Conservation (phyloP, 1,284 basidiomycete species). For the Sparassis latifolia region DNA sequence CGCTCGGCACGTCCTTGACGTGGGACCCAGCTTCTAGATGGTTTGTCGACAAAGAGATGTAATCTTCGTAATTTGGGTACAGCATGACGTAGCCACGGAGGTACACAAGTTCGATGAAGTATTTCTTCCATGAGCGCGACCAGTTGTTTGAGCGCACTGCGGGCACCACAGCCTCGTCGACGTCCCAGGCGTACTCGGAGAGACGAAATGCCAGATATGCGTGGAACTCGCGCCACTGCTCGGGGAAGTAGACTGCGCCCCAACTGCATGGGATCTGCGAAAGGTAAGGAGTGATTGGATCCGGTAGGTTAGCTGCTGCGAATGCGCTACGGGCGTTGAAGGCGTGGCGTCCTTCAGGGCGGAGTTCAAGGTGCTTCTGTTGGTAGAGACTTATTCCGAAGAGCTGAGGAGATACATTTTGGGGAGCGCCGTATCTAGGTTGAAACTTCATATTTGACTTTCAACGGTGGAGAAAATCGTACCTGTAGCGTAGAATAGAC, state of each 20-base stretch:
- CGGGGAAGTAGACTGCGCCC: conserved; percentile 86
- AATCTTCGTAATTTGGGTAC: conserved; percentile 73
- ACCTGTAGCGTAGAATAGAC: conserved; percentile 68
- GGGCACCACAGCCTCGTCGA: conserved; percentile 52
- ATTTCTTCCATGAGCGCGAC: conserved; percentile 80
- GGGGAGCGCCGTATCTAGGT: conserved; percentile 47
- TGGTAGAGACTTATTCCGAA: conserved; percentile 82
- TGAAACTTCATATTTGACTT: not conserved
- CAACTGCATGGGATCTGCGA: conserved; percentile 84
- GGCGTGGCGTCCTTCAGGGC: conserved; percentile 54
- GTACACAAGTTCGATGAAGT: conserved; percentile 78
- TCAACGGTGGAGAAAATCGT: conserved; percentile 1
- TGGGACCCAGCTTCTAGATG: conserved; percentile 79
- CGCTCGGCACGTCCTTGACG: conserved; percentile 51
- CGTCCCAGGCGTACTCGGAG: conserved; percentile 36
- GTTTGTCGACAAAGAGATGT: conserved; percentile 74
- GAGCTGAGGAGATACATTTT: conserved; percentile 37
- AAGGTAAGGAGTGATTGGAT: conserved; percentile 63
- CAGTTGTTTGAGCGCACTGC: conserved; percentile 73
- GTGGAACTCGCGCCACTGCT: conserved; percentile 82
- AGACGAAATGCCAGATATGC: conserved; percentile 65
- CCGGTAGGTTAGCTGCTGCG: conserved; percentile 28
- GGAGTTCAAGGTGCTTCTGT: conserved; percentile 73
- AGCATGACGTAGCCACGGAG: conserved; percentile 80
- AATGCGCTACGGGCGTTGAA: conserved; percentile 65